Evolutionary conservation across 2,329 filamentous ascomycete genomes (phyloP).

Genomic region (Cercospora sp.): DNA sequence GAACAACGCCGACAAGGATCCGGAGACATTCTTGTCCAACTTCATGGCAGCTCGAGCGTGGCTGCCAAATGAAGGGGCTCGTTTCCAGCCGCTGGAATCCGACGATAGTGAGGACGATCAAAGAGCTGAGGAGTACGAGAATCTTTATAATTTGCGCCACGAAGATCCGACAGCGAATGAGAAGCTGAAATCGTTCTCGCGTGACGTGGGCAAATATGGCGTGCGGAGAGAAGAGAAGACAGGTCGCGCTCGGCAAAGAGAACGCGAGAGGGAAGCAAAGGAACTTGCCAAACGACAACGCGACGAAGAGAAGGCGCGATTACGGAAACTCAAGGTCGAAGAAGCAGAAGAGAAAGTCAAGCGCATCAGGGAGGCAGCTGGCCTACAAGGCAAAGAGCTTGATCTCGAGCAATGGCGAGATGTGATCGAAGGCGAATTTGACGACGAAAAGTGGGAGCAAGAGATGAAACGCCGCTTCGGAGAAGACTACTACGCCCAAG

Average conservation of each 20-base stretch:
- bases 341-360: slow-evolving; percentile 84
- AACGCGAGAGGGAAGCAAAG: slow-evolving; percentile 73
- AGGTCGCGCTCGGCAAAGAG: slow-evolving; percentile 73
- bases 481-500: slow-evolving; percentile 81
- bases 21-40: slow-evolving; percentile 89
- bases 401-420: slow-evolving; percentile 79
- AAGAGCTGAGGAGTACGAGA: slow-evolving; percentile 81
- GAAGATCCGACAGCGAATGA: slow-evolving; percentile 93
- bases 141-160: slow-evolving; percentile 93
- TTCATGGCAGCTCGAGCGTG: slow-evolving; percentile 92
- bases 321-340: slow-evolving; percentile 86
- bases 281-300: slow-evolving; percentile 75
- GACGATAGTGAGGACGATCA: slow-evolving; percentile 79
- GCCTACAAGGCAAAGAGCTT: slow-evolving; percentile 64
- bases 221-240: slow-evolving; percentile 87
- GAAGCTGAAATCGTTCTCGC: slow-evolving; percentile 80
- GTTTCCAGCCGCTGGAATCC: slow-evolving; percentile 82
- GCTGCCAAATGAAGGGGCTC: slow-evolving; percentile 66
- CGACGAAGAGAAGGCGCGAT: slow-evolving; percentile 75
- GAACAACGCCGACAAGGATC: slow-evolving; percentile 78
- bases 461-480: slow-evolving; percentile 89
- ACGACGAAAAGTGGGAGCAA: slow-evolving; percentile 83
- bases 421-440: slow-evolving; percentile 84
- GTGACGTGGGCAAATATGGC: slow-evolving; percentile 80
- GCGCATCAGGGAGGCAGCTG: slow-evolving; percentile 86